phyloP scores from a whole-genome alignment of 257 asterid species.

The Anisodus acutangulus region DNA sequence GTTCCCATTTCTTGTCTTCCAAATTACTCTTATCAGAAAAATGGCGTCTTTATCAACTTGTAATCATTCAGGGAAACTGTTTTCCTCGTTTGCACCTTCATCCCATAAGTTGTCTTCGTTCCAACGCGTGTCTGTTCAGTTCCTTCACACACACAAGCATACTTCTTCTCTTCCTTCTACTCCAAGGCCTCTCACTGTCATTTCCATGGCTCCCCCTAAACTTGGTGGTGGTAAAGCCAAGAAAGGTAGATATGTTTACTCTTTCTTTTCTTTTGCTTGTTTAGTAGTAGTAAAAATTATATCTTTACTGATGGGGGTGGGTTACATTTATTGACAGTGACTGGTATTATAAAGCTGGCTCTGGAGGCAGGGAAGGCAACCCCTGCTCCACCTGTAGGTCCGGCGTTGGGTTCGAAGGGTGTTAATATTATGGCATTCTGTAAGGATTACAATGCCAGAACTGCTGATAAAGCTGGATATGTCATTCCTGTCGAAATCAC shows the following conservation, averaged over 20 bases:
- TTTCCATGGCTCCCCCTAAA: constrained; percentile 95
- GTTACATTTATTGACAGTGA: constrained; percentile 58
- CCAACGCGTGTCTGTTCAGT: constrained; percentile 41
- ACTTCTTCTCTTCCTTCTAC: constrained; percentile 41
- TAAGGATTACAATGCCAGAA: constrained; percentile 94
- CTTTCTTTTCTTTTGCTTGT: background rate
- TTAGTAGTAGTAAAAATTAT: background rate
- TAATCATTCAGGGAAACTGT: constrained; percentile 16
- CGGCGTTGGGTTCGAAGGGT: constrained; percentile 97
- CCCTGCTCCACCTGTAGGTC: constrained; percentile 98
- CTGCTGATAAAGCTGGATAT: constrained; percentile 96
- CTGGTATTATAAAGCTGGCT: constrained; percentile 91
- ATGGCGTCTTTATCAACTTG: constrained; percentile 37
- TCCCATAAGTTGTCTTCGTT: constrained; percentile 57
- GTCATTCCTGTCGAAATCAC: constrained; percentile 92
- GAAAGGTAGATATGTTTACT: constrained; percentile 54
- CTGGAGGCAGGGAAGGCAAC: constrained; percentile 99
- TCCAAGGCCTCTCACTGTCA: constrained; percentile 68
- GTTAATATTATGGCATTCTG: constrained; percentile 96
- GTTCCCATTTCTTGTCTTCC: background rate
- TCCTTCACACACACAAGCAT: constrained; percentile 38
- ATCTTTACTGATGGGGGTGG: background rate
- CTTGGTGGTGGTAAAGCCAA: constrained; percentile 84
- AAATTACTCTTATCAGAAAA: background rate
- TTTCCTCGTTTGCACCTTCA: constrained; percentile 2